Evolutionary conservation across 805 yeast genomes (phyloP).

Genomic region (Komagataella pseudopastoris): DNA sequence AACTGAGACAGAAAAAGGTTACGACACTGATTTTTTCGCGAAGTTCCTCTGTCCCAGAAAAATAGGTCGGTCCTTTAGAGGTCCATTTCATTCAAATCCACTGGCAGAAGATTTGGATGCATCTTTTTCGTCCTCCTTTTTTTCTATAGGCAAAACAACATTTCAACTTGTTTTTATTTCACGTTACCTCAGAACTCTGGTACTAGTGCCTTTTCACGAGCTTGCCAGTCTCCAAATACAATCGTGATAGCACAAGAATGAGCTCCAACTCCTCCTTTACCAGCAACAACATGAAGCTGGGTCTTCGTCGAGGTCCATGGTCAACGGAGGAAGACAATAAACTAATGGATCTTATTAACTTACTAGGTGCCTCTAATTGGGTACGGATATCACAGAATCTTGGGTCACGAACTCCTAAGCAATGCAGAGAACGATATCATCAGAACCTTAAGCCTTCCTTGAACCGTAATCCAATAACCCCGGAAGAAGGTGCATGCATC

Average conservation of each 20-base stretch:
- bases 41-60: background rate
- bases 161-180: background rate
- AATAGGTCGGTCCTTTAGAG: background rate
- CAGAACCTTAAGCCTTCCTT: conserved; percentile 81
- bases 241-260: background rate
- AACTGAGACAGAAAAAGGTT: background rate
- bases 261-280: background rate
- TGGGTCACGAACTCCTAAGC: conserved; percentile 77
- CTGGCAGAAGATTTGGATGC: background rate
- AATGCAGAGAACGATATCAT: conserved; percentile 83
- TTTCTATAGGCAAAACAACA: background rate
- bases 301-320: conserved; percentile 70
- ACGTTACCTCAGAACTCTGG: background rate
- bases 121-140: background rate
- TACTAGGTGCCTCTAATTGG: conserved; percentile 80
- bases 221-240: background rate
- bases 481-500: conserved; percentile 72
- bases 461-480: conserved; percentile 70
- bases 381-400: conserved; percentile 67
- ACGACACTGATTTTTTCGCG: background rate
- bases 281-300: background rate
- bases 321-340: conserved; percentile 71
- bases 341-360: conserved; percentile 51
- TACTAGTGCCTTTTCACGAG: background rate
- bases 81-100: background rate